Conservation (phyloP, 192 early-diverging fungal genomes). For the Backusella macrospora region DNA sequence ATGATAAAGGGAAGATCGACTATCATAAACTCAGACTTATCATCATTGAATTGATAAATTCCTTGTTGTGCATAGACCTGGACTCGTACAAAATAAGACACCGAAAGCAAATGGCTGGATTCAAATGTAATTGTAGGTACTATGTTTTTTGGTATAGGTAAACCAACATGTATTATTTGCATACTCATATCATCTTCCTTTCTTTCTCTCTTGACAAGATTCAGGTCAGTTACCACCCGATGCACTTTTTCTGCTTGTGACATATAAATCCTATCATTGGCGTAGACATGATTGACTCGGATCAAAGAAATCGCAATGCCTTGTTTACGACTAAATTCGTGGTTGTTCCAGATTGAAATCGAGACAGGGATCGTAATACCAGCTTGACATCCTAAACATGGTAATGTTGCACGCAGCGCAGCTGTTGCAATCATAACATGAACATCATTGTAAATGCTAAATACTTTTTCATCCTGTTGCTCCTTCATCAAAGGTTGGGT, state of each 20-base stretch:
- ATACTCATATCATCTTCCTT: background rate
- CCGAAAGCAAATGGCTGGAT: conserved; percentile 10
- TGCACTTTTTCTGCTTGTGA: background rate
- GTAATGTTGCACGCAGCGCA: conserved; percentile 1
- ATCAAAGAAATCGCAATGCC: conserved; percentile 6
- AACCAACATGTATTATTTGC: background rate
- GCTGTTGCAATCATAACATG: background rate
- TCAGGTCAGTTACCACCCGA: background rate
- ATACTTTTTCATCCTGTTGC: background rate
- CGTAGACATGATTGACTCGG: background rate
- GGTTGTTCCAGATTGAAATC: conserved; percentile 7
- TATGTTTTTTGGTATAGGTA: background rate
- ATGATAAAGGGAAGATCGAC: conserved; percentile 15
- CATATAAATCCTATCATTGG: conserved; percentile 1
- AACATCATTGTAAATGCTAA: background rate
- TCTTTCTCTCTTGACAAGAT: background rate
- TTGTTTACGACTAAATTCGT: background rate
- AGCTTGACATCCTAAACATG: conserved; percentile 1
- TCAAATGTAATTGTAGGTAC: conserved; percentile 7
- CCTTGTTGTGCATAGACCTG: conserved; percentile 6
- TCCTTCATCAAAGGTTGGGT: background rate
- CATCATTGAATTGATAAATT: background rate
- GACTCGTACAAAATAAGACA: conserved; percentile 14
- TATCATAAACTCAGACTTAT: background rate
- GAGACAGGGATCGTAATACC: conserved; percentile 10